Evolutionary conservation across 768 basidiomycete species (phyloP).

Genomic region (Mycena maculata): DNA sequence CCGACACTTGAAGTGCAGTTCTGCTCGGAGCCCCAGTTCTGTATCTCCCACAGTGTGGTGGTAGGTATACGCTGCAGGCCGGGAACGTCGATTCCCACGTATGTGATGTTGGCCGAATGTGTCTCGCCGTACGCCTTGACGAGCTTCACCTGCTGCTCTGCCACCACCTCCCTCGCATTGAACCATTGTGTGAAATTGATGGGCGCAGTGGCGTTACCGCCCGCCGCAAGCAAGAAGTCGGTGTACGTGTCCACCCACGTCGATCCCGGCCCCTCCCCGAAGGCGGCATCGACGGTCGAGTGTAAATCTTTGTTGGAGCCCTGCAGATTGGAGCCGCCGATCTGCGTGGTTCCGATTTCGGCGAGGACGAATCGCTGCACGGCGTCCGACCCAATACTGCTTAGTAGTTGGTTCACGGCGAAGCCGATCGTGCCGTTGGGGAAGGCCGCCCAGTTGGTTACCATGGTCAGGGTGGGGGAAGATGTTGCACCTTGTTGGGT

Average conservation of each 20-base stretch:
- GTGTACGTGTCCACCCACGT: constrained; percentile 11
- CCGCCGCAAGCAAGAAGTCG: constrained; percentile 3
- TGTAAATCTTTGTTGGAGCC: constrained; percentile 7
- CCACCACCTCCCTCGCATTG: neutral
- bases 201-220: neutral
- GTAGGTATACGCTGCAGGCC: neutral
- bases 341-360: neutral
- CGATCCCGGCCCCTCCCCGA: neutral
- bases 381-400: neutral
- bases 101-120: constrained; percentile 6
- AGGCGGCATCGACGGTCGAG: neutral
- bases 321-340: neutral
- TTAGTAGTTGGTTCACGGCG: constrained; percentile 4
- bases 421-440: neutral
- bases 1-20: neutral
- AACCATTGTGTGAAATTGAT: neutral
- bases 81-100: neutral
- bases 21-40: neutral
- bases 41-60: neutral
- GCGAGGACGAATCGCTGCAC: constrained; percentile 9
- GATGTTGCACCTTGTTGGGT: neutral
- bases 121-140: constrained; percentile 10
- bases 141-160: neutral
- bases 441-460: neutral
- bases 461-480: neutral